These are phyloP conservation scores for Periconia sp. DNA, from an alignment of 2,329 filamentous ascomycete species.

Conservation along the genomic window DNA sequence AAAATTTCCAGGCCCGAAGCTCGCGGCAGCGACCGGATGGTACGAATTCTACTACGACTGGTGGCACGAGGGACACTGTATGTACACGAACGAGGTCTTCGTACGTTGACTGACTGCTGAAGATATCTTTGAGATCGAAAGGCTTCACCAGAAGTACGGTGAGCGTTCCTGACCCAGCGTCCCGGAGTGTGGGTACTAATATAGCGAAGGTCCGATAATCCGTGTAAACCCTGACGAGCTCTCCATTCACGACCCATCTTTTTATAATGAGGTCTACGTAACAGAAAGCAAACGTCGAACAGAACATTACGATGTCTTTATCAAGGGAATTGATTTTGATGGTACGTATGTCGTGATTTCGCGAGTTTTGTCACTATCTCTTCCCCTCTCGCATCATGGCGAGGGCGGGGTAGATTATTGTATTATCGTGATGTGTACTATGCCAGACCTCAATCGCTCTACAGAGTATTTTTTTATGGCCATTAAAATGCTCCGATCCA, in stretches of 20 bases:
- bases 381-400: too few species aligned
- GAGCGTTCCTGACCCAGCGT: too few species aligned
- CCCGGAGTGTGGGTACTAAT: too few species aligned
- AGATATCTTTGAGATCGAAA: conserved; percentile 18
- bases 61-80: conserved; percentile 29
- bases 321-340: conserved; percentile 28
- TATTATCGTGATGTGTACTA: too few species aligned
- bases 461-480: too few species aligned
- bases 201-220: conserved; percentile 30
- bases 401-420: too few species aligned
- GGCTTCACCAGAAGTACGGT: conserved; percentile 1
- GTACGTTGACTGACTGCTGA: conserved; percentile 36
- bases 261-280: conserved; percentile 34
- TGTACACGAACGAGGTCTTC: conserved; percentile 32
- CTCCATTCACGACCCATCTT: conserved; percentile 27
- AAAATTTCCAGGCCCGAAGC: conserved; percentile 29
- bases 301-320: conserved; percentile 23
- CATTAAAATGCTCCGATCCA: too few species aligned
- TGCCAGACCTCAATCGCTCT: too few species aligned
- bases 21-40: conserved; percentile 26
- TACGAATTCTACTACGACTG: conserved; percentile 35
- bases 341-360: conserved; percentile 8
- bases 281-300: conserved; percentile 16
- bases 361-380: too few species aligned
- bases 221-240: conserved; percentile 36